Conservation (phyloP, 495 filamentous ascomycete species). For the Acidiella bohemica region DNA sequence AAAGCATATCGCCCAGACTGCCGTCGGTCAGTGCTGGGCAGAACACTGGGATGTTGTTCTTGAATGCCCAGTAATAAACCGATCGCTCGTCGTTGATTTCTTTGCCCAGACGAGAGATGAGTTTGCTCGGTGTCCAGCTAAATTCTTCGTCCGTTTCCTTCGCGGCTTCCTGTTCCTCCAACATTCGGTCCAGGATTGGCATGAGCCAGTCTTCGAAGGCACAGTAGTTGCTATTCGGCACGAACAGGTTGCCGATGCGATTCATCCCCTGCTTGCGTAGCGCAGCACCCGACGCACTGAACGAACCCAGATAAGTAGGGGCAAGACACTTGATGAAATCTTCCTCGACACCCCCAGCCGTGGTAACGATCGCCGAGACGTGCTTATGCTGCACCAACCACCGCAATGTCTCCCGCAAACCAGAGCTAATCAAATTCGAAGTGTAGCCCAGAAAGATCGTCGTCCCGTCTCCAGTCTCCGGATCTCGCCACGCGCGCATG, state of each 20-base stretch:
- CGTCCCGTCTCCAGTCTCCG: slow-evolving; percentile 55
- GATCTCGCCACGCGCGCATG: slow-evolving; percentile 74
- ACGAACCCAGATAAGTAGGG: slow-evolving; percentile 81
- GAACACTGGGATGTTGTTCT: slow-evolving; percentile 90
- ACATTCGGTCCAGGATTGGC: slow-evolving; percentile 79
- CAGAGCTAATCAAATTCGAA: slow-evolving; percentile 91
- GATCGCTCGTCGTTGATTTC: slow-evolving; percentile 84
- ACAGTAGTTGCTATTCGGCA: slow-evolving; percentile 94
- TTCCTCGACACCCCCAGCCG: slow-evolving; percentile 93
- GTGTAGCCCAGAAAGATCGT: slow-evolving; percentile 97
- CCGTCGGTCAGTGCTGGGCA: slow-evolving; percentile 93
- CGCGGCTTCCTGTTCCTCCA: slow-evolving; percentile 78
- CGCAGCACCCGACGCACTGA: slow-evolving; percentile 56
- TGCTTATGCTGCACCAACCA: slow-evolving; percentile 86
- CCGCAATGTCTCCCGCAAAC: slow-evolving; percentile 76
- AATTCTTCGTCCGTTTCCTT: slow-evolving; percentile 49
- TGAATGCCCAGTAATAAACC: slow-evolving; percentile 88
- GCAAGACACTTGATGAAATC: slow-evolving; percentile 96
- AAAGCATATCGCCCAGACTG: slow-evolving; percentile 90
- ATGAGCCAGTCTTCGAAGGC: slow-evolving; percentile 95
- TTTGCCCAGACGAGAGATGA: slow-evolving; percentile 72
- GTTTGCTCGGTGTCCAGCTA: slow-evolving; percentile 79
- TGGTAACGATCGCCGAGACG: slow-evolving; percentile 83
- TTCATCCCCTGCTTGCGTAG: slow-evolving; percentile 78
- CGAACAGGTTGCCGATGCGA: slow-evolving; percentile 89